Evolutionary conservation across 495 filamentous ascomycete species (phyloP), one percentile per base, ranked within the genome.

Genomic region (Neurospora discreta): DNA sequence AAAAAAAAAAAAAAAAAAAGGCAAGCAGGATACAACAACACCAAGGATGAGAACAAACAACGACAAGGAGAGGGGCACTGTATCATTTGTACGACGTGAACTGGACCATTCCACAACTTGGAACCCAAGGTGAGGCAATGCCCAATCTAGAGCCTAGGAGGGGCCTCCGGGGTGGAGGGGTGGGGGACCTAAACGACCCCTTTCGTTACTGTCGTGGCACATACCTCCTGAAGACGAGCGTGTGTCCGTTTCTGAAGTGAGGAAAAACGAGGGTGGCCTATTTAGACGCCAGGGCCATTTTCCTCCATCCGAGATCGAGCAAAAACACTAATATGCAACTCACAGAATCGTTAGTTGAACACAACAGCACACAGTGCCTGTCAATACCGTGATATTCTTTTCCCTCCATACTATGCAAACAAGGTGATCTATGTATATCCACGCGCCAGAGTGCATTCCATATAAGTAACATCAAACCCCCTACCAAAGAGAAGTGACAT

Each of bases 401-500:
- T n/a, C n/a, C 42, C 9, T 20, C 8, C 42, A 11, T n/a, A n/a
- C n/a, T n/a, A 20, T 44, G 1, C 42, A 44, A 44, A 44, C 42
- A 44, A 20, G 18, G 42, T n/a, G 18, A n/a, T 18, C 42, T 9
- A 43, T n/a, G n/a, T n/a, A n/a, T n/a, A n/a, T 18, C 42, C 42
- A 43, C 42, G 42, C 40, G 40, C 40, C 40, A 16, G 15, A 41
- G 4, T 42, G 40, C 40, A 42, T 16, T 16, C 40, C 40, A 42
- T 15, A 41, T 41, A 1, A 5, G n/a, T 9, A 9, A 8, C 9
- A 23, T 8, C 23, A 52, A 52, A 9, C 23, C 16, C 18, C 18
- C 46, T 77, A 88, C 86, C 85, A 87, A 44, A 89, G 74, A 46
- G 85, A 76, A 36, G 84, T 81, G 39, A 80, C 78, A 74, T 86